These are phyloP conservation scores for Pseudogymnoascus sp. DNA, from an alignment of 2,329 filamentous ascomycete species.

Conservation along the genomic window DNA sequence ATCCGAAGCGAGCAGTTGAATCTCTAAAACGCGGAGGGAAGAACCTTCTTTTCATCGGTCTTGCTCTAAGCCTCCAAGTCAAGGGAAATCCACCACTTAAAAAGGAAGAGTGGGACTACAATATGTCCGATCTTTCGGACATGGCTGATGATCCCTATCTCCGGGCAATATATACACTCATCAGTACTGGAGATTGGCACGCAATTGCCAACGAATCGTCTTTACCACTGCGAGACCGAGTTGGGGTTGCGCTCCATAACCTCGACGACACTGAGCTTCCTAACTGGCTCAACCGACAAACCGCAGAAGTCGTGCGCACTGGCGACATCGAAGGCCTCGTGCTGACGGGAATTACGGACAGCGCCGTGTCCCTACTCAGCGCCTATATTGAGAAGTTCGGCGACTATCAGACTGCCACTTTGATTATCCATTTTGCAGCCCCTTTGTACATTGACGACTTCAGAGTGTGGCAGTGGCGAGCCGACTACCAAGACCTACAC, in stretches of 20 bases:
- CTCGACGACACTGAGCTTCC: constrained; percentile 56
- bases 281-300: constrained; percentile 61
- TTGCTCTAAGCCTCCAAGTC: constrained; percentile 58
- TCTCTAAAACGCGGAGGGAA: constrained; percentile 62
- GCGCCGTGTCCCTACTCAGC: constrained; percentile 66
- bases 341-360: constrained; percentile 68
- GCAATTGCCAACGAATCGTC: constrained; percentile 66
- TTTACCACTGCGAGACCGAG: constrained; percentile 66
- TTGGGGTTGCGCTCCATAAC: constrained; percentile 64
- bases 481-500: constrained; percentile 62
- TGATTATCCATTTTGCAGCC: constrained; percentile 66
- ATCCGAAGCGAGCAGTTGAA: constrained; percentile 60
- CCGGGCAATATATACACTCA: constrained; percentile 69
- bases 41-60: constrained; percentile 61
- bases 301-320: constrained; percentile 50
- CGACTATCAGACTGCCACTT: constrained; percentile 71
- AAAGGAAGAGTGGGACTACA: constrained; percentile 24
- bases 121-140: constrained; percentile 23
- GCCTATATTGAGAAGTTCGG: constrained; percentile 68
- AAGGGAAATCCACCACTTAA: constrained; percentile 36
- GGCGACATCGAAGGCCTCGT: constrained; percentile 74
- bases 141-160: constrained; percentile 69
- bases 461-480: constrained; percentile 67
- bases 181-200: constrained; percentile 70
- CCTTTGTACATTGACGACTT: constrained; percentile 72